Evolutionary conservation across 164 flowering plant species (phyloP), one percentile per base, ranked within the genome.

Genomic region (Houttuynia cordata): DNA sequence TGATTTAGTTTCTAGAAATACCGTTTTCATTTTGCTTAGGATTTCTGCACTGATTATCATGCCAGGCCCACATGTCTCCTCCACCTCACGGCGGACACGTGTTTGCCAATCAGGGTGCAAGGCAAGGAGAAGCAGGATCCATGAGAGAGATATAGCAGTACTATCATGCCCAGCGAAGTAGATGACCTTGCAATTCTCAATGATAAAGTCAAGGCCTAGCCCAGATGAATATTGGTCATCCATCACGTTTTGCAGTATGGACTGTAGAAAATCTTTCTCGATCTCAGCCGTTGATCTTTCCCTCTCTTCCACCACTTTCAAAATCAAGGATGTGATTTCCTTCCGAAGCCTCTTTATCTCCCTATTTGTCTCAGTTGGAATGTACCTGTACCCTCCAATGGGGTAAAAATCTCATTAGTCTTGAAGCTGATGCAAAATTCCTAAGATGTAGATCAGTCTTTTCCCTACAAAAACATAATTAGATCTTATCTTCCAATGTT

Each of bases 131-230:
- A 88, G 58, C 63, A 91, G 51, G 1, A 86, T 83, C 97, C 97
- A 91, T 17, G 82, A 68, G 42, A 85, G 60, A 0, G 91, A 80
- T 70, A 85, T 59, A 7, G 92, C 88, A 0, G 91, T 84, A 18
- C 94, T 69, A 42, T 88, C 94, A 34, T 88, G 88, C 18, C 97
- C 96, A 5, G 75, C 94, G 51, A 88, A 88, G 79, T 87, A 84
- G 65, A 91, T 78, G 0, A 94, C 83, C 73, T 91, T 91, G 77
- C 96, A 88, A 74, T 88, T 90, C 58, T 91, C 94, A 10, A 91
- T 82, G 10, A 91, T 21, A 84, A 59, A 7, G 45, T 68, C 70
- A 67, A 71, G 57, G 65, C 74, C 17, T 4, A 24, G 3, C 37
- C 24, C 18, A 0, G 24, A 0, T 24, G 18, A 24, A 30, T 0